phyloP scores from a whole-genome alignment of 192 early-diverging fungal genomes.

The Thamnidium elegans region DNA sequence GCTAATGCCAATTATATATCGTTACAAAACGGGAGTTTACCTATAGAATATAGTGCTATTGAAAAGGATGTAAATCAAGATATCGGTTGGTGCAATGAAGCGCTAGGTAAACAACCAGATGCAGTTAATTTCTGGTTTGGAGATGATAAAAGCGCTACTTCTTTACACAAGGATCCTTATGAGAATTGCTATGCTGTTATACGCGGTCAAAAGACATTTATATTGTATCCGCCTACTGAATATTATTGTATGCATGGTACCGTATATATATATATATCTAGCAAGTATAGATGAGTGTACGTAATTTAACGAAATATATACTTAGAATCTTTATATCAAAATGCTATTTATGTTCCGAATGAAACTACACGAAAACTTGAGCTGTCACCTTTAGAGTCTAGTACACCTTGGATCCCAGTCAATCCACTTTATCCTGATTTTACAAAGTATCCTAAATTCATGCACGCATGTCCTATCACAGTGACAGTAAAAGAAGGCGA shows the following conservation, averaged over 20 bases:
- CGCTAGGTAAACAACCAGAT: slow-evolving; percentile 40
- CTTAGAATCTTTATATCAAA: slow-evolving; percentile 13
- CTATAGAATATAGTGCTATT: slow-evolving; percentile 39
- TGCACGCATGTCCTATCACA: slow-evolving; percentile 39
- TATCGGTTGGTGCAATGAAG: slow-evolving; percentile 44
- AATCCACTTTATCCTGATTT: slow-evolving; percentile 43
- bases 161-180: slow-evolving; percentile 53
- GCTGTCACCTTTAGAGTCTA: slow-evolving; percentile 32
- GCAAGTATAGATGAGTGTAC: too few relatives aligned
- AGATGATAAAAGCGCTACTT: slow-evolving; percentile 41
- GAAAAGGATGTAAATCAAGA: slow-evolving; percentile 40
- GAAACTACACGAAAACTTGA: slow-evolving; percentile 5
- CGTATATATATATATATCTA: neutral
- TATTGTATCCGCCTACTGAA: slow-evolving; percentile 46
- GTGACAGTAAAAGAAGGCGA: slow-evolving; percentile 46
- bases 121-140: slow-evolving; percentile 58
- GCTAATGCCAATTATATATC: slow-evolving; percentile 45
- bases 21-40: slow-evolving; percentile 51
- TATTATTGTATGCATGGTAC: slow-evolving; percentile 51
- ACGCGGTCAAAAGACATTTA: slow-evolving; percentile 47
- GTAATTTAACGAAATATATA: neutral
- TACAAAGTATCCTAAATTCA: slow-evolving; percentile 39
- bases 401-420: slow-evolving; percentile 46
- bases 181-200: slow-evolving; percentile 54
- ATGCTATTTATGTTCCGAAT: slow-evolving; percentile 22